phyloP scores from a whole-genome alignment of 257 asterid genomes.

The Leptodermis oblonga region DNA sequence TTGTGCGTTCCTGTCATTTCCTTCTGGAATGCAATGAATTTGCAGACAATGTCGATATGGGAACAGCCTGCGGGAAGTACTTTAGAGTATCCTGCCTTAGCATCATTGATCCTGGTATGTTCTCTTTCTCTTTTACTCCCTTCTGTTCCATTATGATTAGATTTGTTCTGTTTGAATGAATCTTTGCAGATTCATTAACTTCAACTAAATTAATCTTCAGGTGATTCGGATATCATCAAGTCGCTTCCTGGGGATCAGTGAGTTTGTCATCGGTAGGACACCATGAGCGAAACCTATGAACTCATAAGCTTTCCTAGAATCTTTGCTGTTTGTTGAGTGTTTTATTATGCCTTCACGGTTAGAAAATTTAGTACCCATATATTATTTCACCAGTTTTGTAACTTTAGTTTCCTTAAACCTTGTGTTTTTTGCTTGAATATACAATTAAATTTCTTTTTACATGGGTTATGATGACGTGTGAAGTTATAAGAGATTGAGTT shows the following conservation, averaged over 20 bases:
- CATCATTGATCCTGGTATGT: slow-evolving; percentile 58
- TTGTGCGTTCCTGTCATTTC: neutral
- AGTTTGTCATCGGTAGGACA: neutral
- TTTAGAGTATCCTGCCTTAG: slow-evolving; percentile 75
- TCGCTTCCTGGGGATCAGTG: slow-evolving; percentile 55
- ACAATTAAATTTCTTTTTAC: too few species aligned
- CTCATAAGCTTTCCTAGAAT: slow-evolving; percentile 4
- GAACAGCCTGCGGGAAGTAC: slow-evolving; percentile 72
- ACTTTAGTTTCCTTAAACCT: too few species aligned
- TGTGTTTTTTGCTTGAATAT: too few species aligned
- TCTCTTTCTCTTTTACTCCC: neutral
- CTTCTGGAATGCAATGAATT: neutral
- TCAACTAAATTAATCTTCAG: slow-evolving; percentile 22
- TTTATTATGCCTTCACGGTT: slow-evolving; percentile 7
- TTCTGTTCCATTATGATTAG: neutral
- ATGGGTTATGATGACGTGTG: too few species aligned
- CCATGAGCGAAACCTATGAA: neutral
- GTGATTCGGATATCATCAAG: slow-evolving; percentile 79
- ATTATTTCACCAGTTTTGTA: neutral
- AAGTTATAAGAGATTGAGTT: neutral
- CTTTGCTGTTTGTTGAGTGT: slow-evolving; percentile 9
- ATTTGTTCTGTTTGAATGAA: neutral
- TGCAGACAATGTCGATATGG: slow-evolving; percentile 74
- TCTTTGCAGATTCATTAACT: slow-evolving; percentile 2
- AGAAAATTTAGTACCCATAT: slow-evolving; percentile 5